Conservation (phyloP, 495 filamentous ascomycete species). For the Chaetomium fimeti region DNA sequence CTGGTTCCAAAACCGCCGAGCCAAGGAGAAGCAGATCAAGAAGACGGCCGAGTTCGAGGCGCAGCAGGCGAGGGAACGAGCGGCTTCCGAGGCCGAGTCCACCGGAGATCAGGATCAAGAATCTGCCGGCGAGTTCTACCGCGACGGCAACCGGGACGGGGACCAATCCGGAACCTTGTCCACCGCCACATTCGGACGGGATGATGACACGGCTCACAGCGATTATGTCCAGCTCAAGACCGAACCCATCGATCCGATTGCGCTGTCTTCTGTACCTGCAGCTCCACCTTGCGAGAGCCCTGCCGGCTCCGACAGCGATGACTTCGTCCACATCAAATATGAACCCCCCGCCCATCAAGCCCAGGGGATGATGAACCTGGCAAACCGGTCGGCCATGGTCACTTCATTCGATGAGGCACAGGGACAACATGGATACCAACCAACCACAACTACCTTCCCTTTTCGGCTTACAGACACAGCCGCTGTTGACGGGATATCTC, state of each 20-base stretch:
- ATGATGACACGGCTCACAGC: constrained; percentile 18
- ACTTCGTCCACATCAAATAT: constrained; percentile 24
- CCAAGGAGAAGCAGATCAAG: constrained; percentile 76
- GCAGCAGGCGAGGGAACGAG: constrained; percentile 56
- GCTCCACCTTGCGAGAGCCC: constrained; percentile 19
- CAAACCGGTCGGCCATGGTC: constrained; percentile 9
- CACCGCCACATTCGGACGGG: constrained; percentile 38
- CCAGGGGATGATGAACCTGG: constrained; percentile 11
- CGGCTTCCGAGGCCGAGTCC: constrained; percentile 39
- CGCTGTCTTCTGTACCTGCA: neutral
- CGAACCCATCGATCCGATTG: constrained; percentile 5
- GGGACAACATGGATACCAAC: neutral
- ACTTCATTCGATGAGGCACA: constrained; percentile 17
- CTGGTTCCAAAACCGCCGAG: constrained; percentile 88
- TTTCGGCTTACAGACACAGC: constrained; percentile 16
- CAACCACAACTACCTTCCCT: constrained; percentile 23
- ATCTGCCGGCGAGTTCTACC: constrained; percentile 32
- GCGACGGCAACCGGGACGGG: constrained; percentile 35
- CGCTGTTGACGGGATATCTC: constrained; percentile 9
- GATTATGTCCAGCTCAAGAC: constrained; percentile 19
- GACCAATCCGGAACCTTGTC: constrained; percentile 38
- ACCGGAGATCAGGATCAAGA: constrained; percentile 35
- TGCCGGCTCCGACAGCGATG: constrained; percentile 24
- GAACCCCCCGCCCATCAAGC: constrained; percentile 6
- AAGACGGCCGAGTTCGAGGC: constrained; percentile 65